Evolutionary conservation across 225 moss, liverwort and hornwort species (phyloP).

Genomic region (Sphagnum tenellum): DNA sequence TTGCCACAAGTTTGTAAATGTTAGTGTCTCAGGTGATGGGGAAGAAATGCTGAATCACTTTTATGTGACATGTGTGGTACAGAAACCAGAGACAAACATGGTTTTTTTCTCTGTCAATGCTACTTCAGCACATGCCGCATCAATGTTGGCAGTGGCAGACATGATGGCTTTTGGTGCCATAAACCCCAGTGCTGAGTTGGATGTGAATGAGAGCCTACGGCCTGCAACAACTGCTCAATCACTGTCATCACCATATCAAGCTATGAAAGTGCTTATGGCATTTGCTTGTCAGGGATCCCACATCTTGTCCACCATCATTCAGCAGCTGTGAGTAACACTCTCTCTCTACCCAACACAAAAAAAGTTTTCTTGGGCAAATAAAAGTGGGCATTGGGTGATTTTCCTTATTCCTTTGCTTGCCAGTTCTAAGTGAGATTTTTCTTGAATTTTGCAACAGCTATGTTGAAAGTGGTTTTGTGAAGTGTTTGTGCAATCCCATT

Average conservation of each 20-base stretch:
- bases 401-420: no score
- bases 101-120: constrained; percentile 48
- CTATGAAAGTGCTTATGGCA: constrained; percentile 63
- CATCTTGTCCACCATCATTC: constrained; percentile 54
- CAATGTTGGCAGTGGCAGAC: constrained; percentile 47
- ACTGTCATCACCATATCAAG: constrained; percentile 38
- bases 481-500: no score
- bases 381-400: no score
- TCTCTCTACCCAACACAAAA: not conserved
- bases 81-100: constrained; percentile 41
- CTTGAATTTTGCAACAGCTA: no score
- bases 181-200: constrained; percentile 12
- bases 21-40: no score
- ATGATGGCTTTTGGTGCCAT: constrained; percentile 29
- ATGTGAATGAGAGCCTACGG: constrained; percentile 18
- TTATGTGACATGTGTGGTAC: constrained; percentile 21
- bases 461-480: no score
- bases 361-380: no score
- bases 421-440: no score
- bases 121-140: constrained; percentile 41
- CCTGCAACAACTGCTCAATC: constrained; percentile 14
- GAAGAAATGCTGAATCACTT: constrained; percentile 2
- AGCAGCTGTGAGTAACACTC: constrained; percentile 60
- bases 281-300: constrained; percentile 66
- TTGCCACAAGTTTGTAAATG: no score